Percentiles rank a stretch among this genome's conserved stretches.
Conservation (phyloP, 148 eudicot species). For the Nepenthes gracilis region DNA sequence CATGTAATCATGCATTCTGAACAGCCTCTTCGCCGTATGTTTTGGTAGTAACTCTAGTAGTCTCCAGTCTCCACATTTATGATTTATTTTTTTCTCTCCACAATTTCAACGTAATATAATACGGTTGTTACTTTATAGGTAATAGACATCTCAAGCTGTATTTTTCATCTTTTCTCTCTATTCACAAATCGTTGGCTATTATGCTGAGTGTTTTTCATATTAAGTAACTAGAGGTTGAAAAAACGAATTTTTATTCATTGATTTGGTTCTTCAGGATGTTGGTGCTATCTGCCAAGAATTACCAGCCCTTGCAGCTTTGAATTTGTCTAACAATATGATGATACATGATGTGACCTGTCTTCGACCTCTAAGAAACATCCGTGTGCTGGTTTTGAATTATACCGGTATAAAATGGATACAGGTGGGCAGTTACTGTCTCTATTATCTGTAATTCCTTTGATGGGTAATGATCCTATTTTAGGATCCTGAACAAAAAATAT, state of each 20-base stretch:
- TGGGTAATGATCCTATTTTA: neutral
- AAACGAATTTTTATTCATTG: slow-evolving; percentile 4
- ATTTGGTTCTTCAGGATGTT: slow-evolving; percentile 54
- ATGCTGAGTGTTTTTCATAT: slow-evolving; percentile 1
- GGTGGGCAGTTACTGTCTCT: slow-evolving; percentile 25
- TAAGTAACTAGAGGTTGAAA: neutral
- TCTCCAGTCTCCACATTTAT: no score
- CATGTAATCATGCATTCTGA: no score
- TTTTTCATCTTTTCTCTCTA: no score
- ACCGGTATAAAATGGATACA: slow-evolving; percentile 77
- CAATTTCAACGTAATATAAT: no score
- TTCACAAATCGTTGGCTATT: neutral
- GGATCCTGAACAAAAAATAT: no score
- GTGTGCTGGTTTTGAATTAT: slow-evolving; percentile 65
- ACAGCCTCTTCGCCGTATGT: no score
- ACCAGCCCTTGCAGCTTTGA: slow-evolving; percentile 56
- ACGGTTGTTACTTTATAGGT: no score
- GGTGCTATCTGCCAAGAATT: slow-evolving; percentile 58
- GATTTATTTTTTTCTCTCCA: no score
- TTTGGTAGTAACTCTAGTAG: no score
- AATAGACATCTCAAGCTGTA: no score
- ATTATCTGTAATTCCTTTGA: neutral
- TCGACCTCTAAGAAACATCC: slow-evolving; percentile 44
- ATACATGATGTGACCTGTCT: slow-evolving; percentile 31
- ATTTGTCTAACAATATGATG: slow-evolving; percentile 61